Base-by-base conservation (phyloP, 495 filamentous ascomycete species). In the Aspergillus panamensis region DNA sequence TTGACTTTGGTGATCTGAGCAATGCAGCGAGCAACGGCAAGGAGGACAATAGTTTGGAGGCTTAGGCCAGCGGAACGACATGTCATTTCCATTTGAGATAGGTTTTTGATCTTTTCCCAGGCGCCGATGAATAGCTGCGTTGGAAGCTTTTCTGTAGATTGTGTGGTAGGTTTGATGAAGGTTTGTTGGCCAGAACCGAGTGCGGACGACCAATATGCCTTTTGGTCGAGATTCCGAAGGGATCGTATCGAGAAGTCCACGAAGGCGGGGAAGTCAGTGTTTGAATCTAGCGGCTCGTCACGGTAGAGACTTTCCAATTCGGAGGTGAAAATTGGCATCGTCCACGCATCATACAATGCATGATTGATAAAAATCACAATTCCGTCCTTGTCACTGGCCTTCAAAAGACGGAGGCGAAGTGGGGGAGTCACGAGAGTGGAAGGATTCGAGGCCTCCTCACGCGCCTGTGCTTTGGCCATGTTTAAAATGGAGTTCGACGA, bases 281-380 rank as follows among this genome's bases (percentile, higher is more conserved):
- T 58, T 2, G 60, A 30, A 3, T 62, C 48, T 9, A 61, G 42
- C 0, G 49, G 3, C 16, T 60, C 37, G 16, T 33, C 43, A 8
- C 53, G 51, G 20, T 74, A 74, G 3, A 74, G 48, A 0, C 61
- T 53, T 9, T 32, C 57, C 9, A 74, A 63, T 9, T 74, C 72
- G 10, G 63, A 48, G 17, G 70, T 52, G 14, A 73, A 58, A 33
- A 63, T 64, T 3, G 56, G 58, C 56, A 74, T 66, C 4, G 70
- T 70, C 66, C 66, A 71, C 0, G 70, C 72, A 35, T 74, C 72
- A 57, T 74, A 74, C 7, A 59, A 52, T 13, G 72, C 68, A 52
- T 74, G 72, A 35, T 74, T 67, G 16, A 74, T 60, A 30, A 65
- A 55, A 5, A 74, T 25, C 8, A 68, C 31, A 5, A 74, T 58